Conservation (phyloP, 2,329 filamentous ascomycete species). For the Ilyonectria robusta region DNA sequence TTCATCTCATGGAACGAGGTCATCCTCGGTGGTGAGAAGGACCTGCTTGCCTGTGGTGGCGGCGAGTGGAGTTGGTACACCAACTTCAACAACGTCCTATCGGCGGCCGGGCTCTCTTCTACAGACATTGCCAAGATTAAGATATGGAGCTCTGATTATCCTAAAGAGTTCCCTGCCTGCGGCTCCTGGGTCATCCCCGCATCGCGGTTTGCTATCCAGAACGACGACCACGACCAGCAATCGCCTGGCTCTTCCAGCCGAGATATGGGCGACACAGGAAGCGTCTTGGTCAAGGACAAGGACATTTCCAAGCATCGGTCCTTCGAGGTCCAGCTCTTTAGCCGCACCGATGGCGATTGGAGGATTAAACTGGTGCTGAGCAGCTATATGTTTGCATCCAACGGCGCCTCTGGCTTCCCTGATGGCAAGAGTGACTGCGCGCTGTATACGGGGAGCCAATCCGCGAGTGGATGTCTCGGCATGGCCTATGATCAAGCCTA, state of each 20-base stretch:
- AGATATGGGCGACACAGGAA: conserved; percentile 15
- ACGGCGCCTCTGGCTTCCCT: conserved; percentile 15
- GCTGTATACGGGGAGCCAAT: conserved; percentile 13
- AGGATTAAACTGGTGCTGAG: conserved; percentile 11
- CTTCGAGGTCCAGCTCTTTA: conserved; percentile 10
- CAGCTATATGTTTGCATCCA: conserved; percentile 14
- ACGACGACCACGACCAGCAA: conserved; percentile 13
- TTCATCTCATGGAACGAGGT: conserved; percentile 16
- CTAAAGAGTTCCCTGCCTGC: conserved; percentile 12
- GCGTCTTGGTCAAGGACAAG: conserved; percentile 13
- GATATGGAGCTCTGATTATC: conserved; percentile 16
- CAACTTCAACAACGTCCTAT: conserved; percentile 9
- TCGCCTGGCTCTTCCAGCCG: conserved; percentile 9
- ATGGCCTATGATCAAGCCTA: conserved; percentile 13
- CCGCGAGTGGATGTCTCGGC: conserved; percentile 6
- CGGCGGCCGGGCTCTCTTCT: conserved; percentile 13
- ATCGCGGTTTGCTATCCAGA: conserved; percentile 13
- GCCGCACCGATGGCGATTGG: conserved; percentile 15
- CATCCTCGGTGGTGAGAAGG: conserved; percentile 15
- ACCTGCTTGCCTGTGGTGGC: conserved; percentile 15
- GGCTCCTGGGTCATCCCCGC: conserved; percentile 15
- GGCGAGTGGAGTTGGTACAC: conserved; percentile 15
- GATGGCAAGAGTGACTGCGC: conserved; percentile 11
- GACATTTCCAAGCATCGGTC: conserved; percentile 7
- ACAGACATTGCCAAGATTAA: conserved; percentile 15